Evolutionary conservation across 2,329 filamentous ascomycete genomes (phyloP).

Genomic region (Hyphodiscus sp.): DNA sequence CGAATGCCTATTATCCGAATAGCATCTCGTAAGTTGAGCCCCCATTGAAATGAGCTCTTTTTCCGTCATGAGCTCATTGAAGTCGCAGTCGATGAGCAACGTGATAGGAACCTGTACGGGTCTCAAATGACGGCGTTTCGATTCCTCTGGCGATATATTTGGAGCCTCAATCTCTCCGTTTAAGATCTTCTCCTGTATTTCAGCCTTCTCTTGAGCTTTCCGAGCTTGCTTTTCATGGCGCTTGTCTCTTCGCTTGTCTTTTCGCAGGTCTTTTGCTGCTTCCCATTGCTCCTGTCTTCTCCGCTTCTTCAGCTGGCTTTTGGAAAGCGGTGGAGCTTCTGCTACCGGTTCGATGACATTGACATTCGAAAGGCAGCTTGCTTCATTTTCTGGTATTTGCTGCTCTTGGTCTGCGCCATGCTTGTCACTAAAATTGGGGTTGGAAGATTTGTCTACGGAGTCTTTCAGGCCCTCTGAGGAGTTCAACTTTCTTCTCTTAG

Average conservation of each 20-base stretch:
- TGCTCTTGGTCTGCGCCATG: neutral
- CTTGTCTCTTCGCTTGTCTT: slow-evolving; percentile 45
- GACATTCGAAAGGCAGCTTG: neutral
- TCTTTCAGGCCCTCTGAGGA: slow-evolving; percentile 1
- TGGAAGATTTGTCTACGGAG: neutral
- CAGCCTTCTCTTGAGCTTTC: slow-evolving; percentile 39
- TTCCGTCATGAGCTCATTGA: slow-evolving; percentile 83
- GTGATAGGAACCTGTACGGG: slow-evolving; percentile 63
- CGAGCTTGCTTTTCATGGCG: slow-evolving; percentile 44
- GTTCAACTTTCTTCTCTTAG: slow-evolving; percentile 26
- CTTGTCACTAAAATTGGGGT: neutral
- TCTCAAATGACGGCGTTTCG: slow-evolving; percentile 11
- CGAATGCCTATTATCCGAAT: slow-evolving; percentile 76
- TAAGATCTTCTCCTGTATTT: slow-evolving; percentile 36
- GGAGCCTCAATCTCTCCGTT: slow-evolving; percentile 22
- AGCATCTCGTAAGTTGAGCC: slow-evolving; percentile 78
- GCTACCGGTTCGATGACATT: neutral
- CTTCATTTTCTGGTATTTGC: slow-evolving; percentile 1
- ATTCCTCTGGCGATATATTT: slow-evolving; percentile 3
- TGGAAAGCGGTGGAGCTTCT: slow-evolving; percentile 52
- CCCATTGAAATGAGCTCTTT: slow-evolving; percentile 78
- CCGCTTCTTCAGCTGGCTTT: slow-evolving; percentile 79
- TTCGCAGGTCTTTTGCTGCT: slow-evolving; percentile 55
- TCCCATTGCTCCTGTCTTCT: slow-evolving; percentile 71
- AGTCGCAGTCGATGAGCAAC: slow-evolving; percentile 84